Evolutionary conservation across 2,329 filamentous ascomycete species (phyloP), one percentile per base, ranked within the genome.

Genomic region (Sphaerulina populicola): DNA sequence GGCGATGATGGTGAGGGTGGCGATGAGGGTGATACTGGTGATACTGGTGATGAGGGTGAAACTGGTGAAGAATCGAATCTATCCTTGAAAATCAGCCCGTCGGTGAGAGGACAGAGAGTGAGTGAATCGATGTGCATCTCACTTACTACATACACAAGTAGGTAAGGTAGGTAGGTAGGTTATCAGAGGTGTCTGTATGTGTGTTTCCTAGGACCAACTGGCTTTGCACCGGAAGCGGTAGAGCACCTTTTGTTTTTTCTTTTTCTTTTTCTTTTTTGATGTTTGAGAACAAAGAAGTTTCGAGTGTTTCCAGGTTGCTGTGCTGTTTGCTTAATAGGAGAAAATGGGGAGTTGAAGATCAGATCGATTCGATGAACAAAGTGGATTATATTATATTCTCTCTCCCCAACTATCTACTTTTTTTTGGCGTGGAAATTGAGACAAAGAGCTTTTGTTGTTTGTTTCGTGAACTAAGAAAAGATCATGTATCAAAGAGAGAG

Each of bases 51-150:
- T n/a, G n/a, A n/a, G n/a, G n/a, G n/a, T n/a, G n/a, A n/a, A n/a
- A n/a, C n/a, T n/a, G n/a, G n/a, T 23, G 46, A 18, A 6, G 21
- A 23, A 31, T 36, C 38, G 29, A 38, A 18, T 21, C 30, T 39
- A 43, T 49, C 46, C 18, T 35, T 49, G 14, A 49, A 30, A 23
- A 14, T 49, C 12, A 49, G 46, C 21, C 27, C 27, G n/a, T 30
- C 46, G 1, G 38, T 43, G 15, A 47, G 11, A 7, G 11, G 8
- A 30, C 44, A 35, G 12, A 31, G 44, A 15, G 37, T 9, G 23
- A 49, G 46, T 23, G 30, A 23, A n/a, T 37, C n/a, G 18, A 23
- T 18, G 12, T 36, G 12, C 46, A 49, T 42, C 18, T 51, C 42
- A 41, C 37, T 3, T 18, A 18, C 18, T 18, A n/a, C n/a, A n/a